Conservation (phyloP, 352 stramenopile genomes). For the Globisporangium polare region DNA sequence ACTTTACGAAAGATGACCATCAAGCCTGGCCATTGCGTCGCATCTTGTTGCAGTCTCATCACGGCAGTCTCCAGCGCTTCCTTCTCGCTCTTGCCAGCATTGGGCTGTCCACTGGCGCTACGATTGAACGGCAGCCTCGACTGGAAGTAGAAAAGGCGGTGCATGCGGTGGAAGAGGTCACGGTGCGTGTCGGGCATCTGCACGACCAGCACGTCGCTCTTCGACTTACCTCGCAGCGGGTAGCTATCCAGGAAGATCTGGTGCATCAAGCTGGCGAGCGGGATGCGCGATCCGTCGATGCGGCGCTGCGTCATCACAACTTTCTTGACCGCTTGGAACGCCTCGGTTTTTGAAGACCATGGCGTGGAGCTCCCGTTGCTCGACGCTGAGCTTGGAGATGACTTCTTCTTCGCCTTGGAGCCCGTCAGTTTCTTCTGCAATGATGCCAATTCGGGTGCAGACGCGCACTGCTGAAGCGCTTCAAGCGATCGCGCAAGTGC, state of each 20-base stretch:
- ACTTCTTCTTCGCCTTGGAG: conserved; percentile 26
- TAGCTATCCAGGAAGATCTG: conserved; percentile 49
- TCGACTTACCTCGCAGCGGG: conserved; percentile 26
- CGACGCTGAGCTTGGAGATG: background rate
- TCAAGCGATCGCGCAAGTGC: conserved; percentile 29
- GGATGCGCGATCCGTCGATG: conserved; percentile 70
- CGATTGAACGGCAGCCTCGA: conserved; percentile 25
- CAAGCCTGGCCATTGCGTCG: conserved; percentile 67
- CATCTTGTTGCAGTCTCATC: conserved; percentile 33
- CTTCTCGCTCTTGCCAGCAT: conserved; percentile 9
- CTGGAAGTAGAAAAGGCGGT: conserved; percentile 73
- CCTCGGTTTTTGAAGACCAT: conserved; percentile 30
- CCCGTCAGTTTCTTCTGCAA: conserved; percentile 61
- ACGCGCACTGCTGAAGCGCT: conserved; percentile 52
- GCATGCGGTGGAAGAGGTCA: conserved; percentile 63
- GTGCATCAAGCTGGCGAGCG: conserved; percentile 53
- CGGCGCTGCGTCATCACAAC: conserved; percentile 57
- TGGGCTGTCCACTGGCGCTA: background rate
- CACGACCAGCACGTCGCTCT: conserved; percentile 44
- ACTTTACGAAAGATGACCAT: conserved; percentile 74
- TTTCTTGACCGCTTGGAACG: conserved; percentile 38
- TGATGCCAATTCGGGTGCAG: conserved; percentile 33
- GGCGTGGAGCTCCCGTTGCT: background rate
- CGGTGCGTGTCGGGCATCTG: conserved; percentile 34
- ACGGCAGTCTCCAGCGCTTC: conserved; percentile 24